Base-by-base conservation (phyloP, 2,329 filamentous ascomycete species). In the Sarocladium kiliense region DNA sequence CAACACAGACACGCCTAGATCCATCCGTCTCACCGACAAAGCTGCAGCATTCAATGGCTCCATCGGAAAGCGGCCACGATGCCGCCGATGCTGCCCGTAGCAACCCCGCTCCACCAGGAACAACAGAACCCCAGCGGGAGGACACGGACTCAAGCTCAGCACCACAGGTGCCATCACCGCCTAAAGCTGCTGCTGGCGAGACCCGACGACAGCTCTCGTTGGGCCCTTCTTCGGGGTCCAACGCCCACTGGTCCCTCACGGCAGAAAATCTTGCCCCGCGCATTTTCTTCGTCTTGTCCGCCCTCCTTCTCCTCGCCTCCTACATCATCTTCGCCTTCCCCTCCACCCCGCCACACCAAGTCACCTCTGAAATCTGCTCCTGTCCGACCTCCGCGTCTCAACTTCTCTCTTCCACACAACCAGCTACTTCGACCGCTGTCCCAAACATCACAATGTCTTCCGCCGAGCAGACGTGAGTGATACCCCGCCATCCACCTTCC, bases 391-490 rank as follows among this genome's bases (percentile, higher is more conserved):
- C 56, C 57, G 47, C 34, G 44, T 51, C 57, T 47, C 59, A 39
- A 27, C 50, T 34, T 27, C 50, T 39, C 18, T 23, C 21, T 36
- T 36, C 47, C 18, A 34, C 11, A 34, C 26, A 51, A 21, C 47
- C 11, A 34, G 56, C 59, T 57, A 63, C 60, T 58, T 55, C 63
- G 64, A 59, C 60, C 62, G 63, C 56, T 56, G 36, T 51, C n/a
- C 26, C 62, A 59, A 62, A 66, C 63, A 68, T 62, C 77, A 85
- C 71, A 71, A 88, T 88, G 85, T 82, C 89, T 79, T 79, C 75
- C 68, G 66, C 74, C 77, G 91, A 95, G 80, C 89, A 93, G 82
- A 96, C 91, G 91, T 96, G 78, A 76, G 88, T 79, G 41, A 54
- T 67, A 67, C 69, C 69, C 67, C 69, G 61, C 69, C 66, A 68